Conservation (phyloP, 306 rosid genomes). For the Medicago lupulina region DNA sequence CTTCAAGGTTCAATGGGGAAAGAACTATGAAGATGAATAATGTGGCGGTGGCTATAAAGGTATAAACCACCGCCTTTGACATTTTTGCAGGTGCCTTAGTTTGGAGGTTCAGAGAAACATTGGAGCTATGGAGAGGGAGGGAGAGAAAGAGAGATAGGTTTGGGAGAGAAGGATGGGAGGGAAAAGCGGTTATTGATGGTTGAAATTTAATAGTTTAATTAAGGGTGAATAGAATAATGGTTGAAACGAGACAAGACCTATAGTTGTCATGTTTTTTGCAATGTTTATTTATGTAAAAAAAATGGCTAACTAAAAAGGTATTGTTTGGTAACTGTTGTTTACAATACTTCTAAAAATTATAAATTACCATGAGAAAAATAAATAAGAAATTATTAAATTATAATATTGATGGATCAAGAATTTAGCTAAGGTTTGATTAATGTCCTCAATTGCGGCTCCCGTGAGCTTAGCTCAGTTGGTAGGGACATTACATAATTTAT, state of each 20-base stretch:
- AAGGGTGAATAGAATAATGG: neutral
- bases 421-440: too few relatives aligned
- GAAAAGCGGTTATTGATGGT: slow-evolving; percentile 48
- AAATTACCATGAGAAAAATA: too few relatives aligned
- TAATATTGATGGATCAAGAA: too few relatives aligned
- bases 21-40: slow-evolving; percentile 43
- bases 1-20: slow-evolving; percentile 29
- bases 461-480: too few relatives aligned
- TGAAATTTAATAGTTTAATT: slow-evolving; percentile 30
- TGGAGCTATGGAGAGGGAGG: neutral
- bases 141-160: neutral
- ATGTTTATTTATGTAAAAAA: slow-evolving; percentile 30
- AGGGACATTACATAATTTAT: too few relatives aligned
- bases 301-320: neutral
- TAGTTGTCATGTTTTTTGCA: neutral
- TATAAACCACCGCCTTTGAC: slow-evolving; percentile 77
- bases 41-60: slow-evolving; percentile 63
- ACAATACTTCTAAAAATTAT: too few relatives aligned
- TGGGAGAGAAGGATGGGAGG: slow-evolving; percentile 36
- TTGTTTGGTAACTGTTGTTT: too few relatives aligned
- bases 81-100: slow-evolving; percentile 35
- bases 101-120: neutral
- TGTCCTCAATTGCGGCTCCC: too few relatives aligned
- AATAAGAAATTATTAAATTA: too few relatives aligned
- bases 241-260: slow-evolving; percentile 11